phyloP scores from a whole-genome alignment of 2,329 filamentous ascomycete genomes.

The Fragosphaeria purpurea region DNA sequence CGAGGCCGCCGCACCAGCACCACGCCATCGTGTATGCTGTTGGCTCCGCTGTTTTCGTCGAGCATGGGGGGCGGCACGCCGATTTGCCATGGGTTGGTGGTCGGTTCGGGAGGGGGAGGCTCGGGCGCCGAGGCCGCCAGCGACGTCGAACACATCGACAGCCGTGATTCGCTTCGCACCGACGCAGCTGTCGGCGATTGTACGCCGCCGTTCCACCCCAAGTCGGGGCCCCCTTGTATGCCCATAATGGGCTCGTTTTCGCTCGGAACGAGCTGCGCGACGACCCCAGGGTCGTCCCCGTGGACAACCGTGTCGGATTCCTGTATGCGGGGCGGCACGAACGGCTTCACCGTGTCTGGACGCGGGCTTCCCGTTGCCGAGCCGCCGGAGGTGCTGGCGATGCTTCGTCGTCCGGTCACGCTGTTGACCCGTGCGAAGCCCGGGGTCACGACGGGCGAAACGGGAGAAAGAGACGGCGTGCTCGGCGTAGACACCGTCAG shows the following conservation, averaged over 20 bases:
- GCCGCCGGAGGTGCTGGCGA: neutral
- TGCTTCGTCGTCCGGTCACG: neutral
- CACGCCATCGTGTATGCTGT: neutral
- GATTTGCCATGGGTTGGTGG: conserved; percentile 14
- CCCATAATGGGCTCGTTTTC: conserved; percentile 10
- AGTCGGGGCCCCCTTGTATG: conserved; percentile 10
- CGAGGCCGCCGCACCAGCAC: conserved; percentile 9
- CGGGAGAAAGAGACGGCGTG: neutral
- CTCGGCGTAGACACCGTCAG: neutral
- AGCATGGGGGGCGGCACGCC: conserved; percentile 6
- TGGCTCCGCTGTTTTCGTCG: neutral
- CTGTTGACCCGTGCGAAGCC: conserved; percentile 5
- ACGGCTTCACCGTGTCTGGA: neutral
- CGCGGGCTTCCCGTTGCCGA: neutral
- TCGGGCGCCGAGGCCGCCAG: conserved; percentile 4
- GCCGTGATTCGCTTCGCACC: neutral
- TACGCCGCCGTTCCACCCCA: conserved; percentile 11
- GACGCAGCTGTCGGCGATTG: neutral
- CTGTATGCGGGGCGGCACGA: neutral
- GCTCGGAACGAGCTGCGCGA: too few species aligned
- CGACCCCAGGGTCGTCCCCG: neutral
- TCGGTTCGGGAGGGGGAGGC: conserved; percentile 8
- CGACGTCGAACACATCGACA: neutral
- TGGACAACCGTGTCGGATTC: conserved; percentile 1
- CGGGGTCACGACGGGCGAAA: neutral